Conservation (phyloP, 2,329 filamentous ascomycete species). For the Pseudogymnoascus sp. region DNA sequence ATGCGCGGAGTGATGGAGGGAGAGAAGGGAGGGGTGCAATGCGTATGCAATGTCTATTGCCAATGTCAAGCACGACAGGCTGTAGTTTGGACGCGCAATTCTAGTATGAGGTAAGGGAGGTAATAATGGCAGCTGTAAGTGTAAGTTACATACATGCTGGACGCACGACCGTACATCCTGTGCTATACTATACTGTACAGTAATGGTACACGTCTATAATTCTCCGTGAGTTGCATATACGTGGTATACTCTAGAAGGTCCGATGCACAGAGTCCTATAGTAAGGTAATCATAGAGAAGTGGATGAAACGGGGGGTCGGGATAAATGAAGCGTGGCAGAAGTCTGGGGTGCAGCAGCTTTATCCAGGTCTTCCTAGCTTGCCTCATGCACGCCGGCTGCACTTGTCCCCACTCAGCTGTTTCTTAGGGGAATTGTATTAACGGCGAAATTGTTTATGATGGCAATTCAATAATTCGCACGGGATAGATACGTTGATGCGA, state of each 20-base stretch:
- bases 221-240: no score
- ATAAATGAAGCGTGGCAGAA: slow-evolving; percentile 5
- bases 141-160: background rate
- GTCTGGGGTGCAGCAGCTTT: slow-evolving; percentile 2
- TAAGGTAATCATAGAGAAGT: background rate
- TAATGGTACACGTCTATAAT: no score
- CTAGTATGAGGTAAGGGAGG: background rate
- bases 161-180: background rate
- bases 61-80: background rate
- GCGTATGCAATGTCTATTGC: background rate
- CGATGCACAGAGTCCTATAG: no score
- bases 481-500: background rate
- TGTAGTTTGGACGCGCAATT: background rate
- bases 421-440: no score
- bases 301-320: background rate
- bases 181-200: no score
- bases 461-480: background rate
- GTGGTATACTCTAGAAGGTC: no score
- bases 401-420: background rate
- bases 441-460: background rate
- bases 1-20: background rate
- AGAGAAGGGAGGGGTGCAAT: background rate
- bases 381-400: background rate
- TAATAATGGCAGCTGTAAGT: background rate
- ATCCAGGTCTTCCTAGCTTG: background rate